Percentiles rank a stretch among this genome's conserved stretches.
phyloP scores from a whole-genome alignment of 2,329 filamentous ascomycete genomes.

The Pseudogymnoascus destructans region DNA sequence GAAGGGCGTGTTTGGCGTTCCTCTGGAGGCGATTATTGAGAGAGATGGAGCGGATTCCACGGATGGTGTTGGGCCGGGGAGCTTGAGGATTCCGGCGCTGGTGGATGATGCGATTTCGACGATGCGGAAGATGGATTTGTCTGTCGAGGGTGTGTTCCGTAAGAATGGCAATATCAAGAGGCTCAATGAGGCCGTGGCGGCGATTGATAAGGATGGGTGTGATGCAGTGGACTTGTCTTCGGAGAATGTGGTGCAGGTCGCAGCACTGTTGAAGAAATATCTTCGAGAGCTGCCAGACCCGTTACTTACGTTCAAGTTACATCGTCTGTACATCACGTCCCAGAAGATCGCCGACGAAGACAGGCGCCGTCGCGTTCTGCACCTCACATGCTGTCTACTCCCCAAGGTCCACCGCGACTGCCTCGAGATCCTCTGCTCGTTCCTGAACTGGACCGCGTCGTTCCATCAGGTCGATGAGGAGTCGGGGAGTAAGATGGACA shows the following conservation, averaged over 20 bases:
- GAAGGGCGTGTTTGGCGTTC: conserved; percentile 87
- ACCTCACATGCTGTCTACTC: conserved; percentile 81
- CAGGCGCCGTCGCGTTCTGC: conserved; percentile 70
- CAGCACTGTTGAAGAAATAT: conserved; percentile 89
- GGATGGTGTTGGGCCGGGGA: conserved; percentile 85
- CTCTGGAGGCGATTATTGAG: conserved; percentile 78
- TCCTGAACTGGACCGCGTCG: conserved; percentile 93
- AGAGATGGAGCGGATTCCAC: conserved; percentile 95
- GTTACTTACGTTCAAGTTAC: conserved; percentile 86
- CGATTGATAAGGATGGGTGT: conserved; percentile 74
- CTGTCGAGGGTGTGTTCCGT: conserved; percentile 93
- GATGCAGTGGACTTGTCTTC: conserved; percentile 76
- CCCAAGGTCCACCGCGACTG: conserved; percentile 88
- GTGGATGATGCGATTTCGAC: conserved; percentile 89
- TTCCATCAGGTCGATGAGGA: conserved; percentile 98
- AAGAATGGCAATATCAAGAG: conserved; percentile 99
- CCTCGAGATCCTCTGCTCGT: conserved; percentile 88
- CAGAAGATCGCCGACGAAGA: conserved; percentile 77
- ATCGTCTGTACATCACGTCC: conserved; percentile 77
- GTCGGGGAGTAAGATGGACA: conserved; percentile 96
- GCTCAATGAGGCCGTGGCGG: conserved; percentile 70
- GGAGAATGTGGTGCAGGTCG: conserved; percentile 86
- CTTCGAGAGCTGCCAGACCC: conserved; percentile 89
- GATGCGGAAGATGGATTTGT: conserved; percentile 98
- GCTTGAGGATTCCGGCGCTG: conserved; percentile 79